Evolutionary conservation across 345 rosid genomes (phyloP).

Genomic region (Corchorus olitorius): DNA sequence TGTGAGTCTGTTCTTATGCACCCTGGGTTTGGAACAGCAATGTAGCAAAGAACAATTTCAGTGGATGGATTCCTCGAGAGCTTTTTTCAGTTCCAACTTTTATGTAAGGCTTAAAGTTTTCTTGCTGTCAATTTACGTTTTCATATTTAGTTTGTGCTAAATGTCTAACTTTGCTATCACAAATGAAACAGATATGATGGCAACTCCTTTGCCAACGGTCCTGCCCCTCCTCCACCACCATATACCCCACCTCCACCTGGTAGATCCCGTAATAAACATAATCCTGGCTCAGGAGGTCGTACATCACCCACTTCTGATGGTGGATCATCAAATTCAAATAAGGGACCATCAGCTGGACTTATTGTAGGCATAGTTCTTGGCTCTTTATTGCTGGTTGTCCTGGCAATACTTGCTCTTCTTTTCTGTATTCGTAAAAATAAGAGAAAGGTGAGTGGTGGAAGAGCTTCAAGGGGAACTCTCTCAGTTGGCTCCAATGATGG

Average conservation of each 20-base stretch:
- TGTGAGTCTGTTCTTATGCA: slow-evolving; percentile 21
- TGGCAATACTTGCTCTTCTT: slow-evolving; percentile 51
- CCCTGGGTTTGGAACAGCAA: slow-evolving; percentile 53
- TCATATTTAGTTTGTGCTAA: neutral
- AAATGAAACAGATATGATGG: slow-evolving; percentile 73
- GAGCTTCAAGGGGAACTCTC: slow-evolving; percentile 52
- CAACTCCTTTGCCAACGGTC: slow-evolving; percentile 80
- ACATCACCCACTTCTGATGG: slow-evolving; percentile 37
- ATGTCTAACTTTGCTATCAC: slow-evolving; percentile 25
- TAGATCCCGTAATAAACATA: slow-evolving; percentile 46
- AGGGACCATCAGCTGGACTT: slow-evolving; percentile 62
- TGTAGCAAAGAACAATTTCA: slow-evolving; percentile 87
- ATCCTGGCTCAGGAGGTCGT: slow-evolving; percentile 45
- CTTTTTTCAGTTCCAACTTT: slow-evolving; percentile 64
- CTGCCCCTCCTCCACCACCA: slow-evolving; percentile 75
- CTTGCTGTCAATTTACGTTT: slow-evolving; percentile 15
- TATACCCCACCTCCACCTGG: slow-evolving; percentile 62
- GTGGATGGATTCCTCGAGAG: slow-evolving; percentile 88
- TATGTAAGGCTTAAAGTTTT: slow-evolving; percentile 53
- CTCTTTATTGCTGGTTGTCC: slow-evolving; percentile 50
- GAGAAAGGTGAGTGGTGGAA: slow-evolving; percentile 43
- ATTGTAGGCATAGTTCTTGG: slow-evolving; percentile 69
- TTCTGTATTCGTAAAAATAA: slow-evolving; percentile 52
- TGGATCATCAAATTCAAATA: slow-evolving; percentile 48
- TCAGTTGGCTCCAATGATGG: slow-evolving; percentile 42